These are phyloP conservation scores for Bimuria novae-zelandiae DNA, from an alignment of 2,329 filamentous ascomycete genomes.

Conservation along the genomic window DNA sequence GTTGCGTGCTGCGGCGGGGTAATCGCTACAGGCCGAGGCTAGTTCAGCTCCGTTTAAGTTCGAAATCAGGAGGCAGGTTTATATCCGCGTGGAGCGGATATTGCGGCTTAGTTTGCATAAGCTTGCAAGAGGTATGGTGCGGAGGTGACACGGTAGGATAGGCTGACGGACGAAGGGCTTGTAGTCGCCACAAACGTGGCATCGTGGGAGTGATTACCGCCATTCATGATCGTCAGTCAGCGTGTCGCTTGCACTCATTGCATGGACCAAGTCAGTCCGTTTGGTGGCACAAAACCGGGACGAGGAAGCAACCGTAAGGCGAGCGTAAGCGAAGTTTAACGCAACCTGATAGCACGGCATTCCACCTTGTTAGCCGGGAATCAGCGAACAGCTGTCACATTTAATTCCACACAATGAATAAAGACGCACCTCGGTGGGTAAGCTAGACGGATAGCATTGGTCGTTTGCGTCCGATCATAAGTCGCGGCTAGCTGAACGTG, in stretches of 20 bases:
- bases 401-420: neutral
- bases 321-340: constrained; percentile 11
- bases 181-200: constrained; percentile 9
- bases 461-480: no score
- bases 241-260: neutral
- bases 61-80: neutral
- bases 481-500: neutral
- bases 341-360: constrained; percentile 7
- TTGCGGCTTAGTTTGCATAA: constrained; percentile 7
- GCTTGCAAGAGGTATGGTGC: constrained; percentile 1
- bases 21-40: no score
- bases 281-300: constrained; percentile 2
- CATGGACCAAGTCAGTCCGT: neutral
- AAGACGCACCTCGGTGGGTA: neutral
- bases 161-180: neutral
- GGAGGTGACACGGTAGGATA: constrained; percentile 7
- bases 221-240: constrained; percentile 11
- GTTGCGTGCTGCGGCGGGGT: constrained; percentile 9
- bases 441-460: no score
- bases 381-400: neutral
- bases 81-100: constrained; percentile 8
- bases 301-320: neutral
- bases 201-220: constrained; percentile 7
- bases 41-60: constrained; percentile 4
- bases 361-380: neutral